Evolutionary conservation across 2,329 filamentous ascomycete species (phyloP), one percentile per base, ranked within the genome.

Genomic region (Monosporascus sp.): DNA sequence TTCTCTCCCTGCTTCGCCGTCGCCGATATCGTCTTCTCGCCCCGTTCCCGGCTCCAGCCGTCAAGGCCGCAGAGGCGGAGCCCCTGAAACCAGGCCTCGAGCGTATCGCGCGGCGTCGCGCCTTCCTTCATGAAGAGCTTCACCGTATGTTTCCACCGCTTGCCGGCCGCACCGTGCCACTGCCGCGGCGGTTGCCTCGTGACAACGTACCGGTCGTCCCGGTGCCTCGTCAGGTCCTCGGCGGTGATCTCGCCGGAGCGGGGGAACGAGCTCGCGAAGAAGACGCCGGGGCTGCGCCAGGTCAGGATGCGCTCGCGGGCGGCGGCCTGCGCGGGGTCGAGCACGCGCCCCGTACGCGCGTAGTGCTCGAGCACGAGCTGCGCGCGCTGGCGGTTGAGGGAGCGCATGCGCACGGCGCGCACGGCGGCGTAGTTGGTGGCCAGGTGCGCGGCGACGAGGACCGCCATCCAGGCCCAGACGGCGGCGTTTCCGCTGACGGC

Each of bases 381-480:
- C 2, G 91, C 89, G 37, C 94, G 82, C 70, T 97, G 92, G 22
- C 90, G 81, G 71, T 96, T 97, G 37, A 97, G 77, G 7, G 83
- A 89, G 39, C 82, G 81, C 86, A 97, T 90, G 66, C 84, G 85
- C 17, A 99, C 92, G 48, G 88, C 80, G 57, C 87, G 80, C 5
- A 99, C 93, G 43, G 91, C 94, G 36, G 83, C 78, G 69, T 95
- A 93, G 70, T 97, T 97, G 62, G 88, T 91, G 65, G 79, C 81
- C 7, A 97, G 79, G 70, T 97, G 94, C 7, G 89, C 74, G 14
- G 82, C 75, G 17, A 97, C 80, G 20, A 97, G 80, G 3, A 82
- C 57, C 1, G 92, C 71, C 72, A 96, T 83, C 53, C 86, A 77
- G 47, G 74, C 75, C 82, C 90, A 92, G 38, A 94, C 96, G 9